Conservation (phyloP, 164 flowering plant species). For the Piper betle region DNA sequence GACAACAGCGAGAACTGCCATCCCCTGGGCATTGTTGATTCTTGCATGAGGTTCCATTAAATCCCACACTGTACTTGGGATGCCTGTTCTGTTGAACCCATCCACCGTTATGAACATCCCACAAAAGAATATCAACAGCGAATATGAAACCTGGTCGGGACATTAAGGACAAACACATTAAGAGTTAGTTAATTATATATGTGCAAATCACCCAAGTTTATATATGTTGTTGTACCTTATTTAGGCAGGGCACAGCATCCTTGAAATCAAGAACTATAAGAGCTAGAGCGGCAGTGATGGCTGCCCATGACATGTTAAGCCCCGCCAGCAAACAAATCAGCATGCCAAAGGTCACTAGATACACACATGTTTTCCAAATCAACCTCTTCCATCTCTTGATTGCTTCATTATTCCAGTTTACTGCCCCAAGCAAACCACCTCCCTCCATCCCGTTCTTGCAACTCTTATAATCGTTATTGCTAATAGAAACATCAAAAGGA, state of each 20-base stretch:
- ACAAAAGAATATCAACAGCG: conserved; percentile 54
- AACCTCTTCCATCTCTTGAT: conserved; percentile 31
- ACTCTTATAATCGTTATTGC: too few species aligned
- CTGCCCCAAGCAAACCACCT: conserved; percentile 4
- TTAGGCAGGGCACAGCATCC: conserved; percentile 72
- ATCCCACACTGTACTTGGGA: conserved; percentile 46
- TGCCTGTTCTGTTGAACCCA: conserved; percentile 56
- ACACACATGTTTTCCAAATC: conserved; percentile 63
- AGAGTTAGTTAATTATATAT: neutral
- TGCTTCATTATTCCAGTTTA: conserved; percentile 18
- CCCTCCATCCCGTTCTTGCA: conserved; percentile 5
- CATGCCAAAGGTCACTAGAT: conserved; percentile 79
- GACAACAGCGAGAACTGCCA: conserved; percentile 32
- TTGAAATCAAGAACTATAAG: conserved; percentile 89
- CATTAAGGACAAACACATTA: neutral
- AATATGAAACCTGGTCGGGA: conserved; percentile 42
- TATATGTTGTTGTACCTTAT: too few species aligned
- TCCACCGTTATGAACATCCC: conserved; percentile 70
- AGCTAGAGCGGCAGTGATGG: conserved; percentile 78
- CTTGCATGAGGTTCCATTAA: conserved; percentile 44
- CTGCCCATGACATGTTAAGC: conserved; percentile 90
- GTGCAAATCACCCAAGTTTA: too few species aligned
- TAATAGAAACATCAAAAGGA: neutral
- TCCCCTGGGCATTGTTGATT: conserved; percentile 30
- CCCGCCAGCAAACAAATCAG: conserved; percentile 56